Percentiles rank a stretch among this genome's conserved stretches.
Conservation (phyloP, 208 protist species). For the Zelonia costaricensis region DNA sequence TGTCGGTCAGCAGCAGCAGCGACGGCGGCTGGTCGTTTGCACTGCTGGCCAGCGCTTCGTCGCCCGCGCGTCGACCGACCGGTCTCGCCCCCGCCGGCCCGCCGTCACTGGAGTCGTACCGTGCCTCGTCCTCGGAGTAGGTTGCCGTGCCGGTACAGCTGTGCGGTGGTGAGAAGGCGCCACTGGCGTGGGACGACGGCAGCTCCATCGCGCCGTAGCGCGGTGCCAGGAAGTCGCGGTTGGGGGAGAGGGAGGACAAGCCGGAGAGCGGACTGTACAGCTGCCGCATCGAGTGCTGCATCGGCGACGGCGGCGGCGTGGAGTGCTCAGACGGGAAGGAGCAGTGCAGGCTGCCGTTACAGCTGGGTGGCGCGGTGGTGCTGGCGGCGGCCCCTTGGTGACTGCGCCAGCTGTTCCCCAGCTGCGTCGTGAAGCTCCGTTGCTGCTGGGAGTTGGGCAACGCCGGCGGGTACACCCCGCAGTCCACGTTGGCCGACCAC, state of each 20-base stretch:
- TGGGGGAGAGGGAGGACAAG: neutral
- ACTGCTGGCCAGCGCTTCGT: neutral
- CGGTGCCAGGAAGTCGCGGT: no score
- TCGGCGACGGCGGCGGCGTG: neutral
- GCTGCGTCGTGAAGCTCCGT: no score
- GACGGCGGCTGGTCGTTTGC: conserved; percentile 7
- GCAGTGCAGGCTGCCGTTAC: neutral
- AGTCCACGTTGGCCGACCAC: neutral
- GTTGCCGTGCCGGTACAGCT: neutral
- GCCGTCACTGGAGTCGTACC: neutral
- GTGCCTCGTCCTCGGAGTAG: conserved; percentile 1
- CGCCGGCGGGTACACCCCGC: neutral
- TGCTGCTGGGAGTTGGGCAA: no score
- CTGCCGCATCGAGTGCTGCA: neutral
- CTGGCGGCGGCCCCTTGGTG: neutral
- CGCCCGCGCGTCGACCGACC: neutral
- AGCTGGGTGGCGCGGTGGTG: conserved; percentile 15
- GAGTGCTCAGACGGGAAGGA: neutral
- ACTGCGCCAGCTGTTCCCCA: neutral
- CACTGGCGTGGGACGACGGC: neutral
- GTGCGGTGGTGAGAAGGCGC: neutral
- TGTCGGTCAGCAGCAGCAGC: conserved; percentile 21
- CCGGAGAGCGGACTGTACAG: neutral
- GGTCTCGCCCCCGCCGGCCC: no score
- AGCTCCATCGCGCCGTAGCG: no score